Percentiles rank a stretch among this genome's conserved stretches.
These are phyloP conservation scores for Chimonanthus praecox DNA, from an alignment of 164 flowering plant species.

Conservation along the genomic window DNA sequence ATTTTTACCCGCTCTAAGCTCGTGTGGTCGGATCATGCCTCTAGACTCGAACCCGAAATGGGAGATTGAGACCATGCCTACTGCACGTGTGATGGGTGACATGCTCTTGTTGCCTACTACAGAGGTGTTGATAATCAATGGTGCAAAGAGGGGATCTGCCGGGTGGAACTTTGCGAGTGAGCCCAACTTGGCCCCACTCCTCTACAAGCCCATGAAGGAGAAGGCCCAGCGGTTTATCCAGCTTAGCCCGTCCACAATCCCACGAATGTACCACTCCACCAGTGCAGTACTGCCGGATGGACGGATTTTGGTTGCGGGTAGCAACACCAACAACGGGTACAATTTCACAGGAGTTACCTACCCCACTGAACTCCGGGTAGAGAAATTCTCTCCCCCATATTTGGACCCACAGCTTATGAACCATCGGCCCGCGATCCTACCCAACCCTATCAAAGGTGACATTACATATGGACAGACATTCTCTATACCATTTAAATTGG, in stretches of 20 bases:
- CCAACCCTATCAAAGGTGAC: neutral
- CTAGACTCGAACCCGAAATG: conserved; percentile 32
- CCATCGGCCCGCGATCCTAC: conserved; percentile 27
- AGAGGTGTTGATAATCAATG: conserved; percentile 59
- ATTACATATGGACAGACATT: conserved; percentile 31
- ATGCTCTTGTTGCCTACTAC: conserved; percentile 65
- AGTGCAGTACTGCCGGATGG: conserved; percentile 58
- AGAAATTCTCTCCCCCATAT: conserved; percentile 79
- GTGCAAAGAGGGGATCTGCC: conserved; percentile 57
- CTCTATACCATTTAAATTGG: conserved; percentile 13
- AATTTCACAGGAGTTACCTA: conserved; percentile 26
- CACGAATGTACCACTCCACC: conserved; percentile 80
- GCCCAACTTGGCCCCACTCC: conserved; percentile 44
- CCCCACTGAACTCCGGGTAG: conserved; percentile 74
- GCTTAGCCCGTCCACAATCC: conserved; percentile 30
- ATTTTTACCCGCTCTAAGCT: conserved; percentile 36
- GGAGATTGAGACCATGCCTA: conserved; percentile 64
- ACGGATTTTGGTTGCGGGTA: conserved; percentile 56
- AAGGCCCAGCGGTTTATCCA: conserved; percentile 27
- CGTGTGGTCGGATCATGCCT: conserved; percentile 44
- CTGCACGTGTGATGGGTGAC: conserved; percentile 64
- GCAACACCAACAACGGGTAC: conserved; percentile 57
- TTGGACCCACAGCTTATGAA: conserved; percentile 30
- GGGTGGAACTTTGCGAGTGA: conserved; percentile 56
- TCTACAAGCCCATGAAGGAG: conserved; percentile 32